These are phyloP conservation scores for Xylariaceae sp. DNA, from an alignment of 2,329 filamentous ascomycete species.

Conservation along the genomic window DNA sequence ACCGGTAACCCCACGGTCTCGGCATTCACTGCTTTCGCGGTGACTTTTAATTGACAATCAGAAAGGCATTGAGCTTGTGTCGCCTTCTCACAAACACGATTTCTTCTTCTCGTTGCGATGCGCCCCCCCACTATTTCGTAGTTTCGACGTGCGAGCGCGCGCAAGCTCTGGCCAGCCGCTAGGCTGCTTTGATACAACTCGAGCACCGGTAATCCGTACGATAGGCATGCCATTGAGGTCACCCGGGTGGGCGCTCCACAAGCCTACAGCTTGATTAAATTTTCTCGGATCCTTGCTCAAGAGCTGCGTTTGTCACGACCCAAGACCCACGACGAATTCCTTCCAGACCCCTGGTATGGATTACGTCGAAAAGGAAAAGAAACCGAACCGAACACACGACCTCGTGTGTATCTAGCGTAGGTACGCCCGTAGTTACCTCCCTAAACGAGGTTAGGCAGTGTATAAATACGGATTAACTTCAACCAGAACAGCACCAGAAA, in stretches of 20 bases:
- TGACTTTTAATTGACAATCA: slow-evolving; percentile 7
- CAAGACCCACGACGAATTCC: too few relatives aligned
- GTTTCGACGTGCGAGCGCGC: not conserved
- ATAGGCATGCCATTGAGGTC: not conserved
- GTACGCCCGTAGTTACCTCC: not conserved
- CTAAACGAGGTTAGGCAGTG: too few relatives aligned
- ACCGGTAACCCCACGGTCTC: not conserved
- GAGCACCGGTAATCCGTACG: not conserved
- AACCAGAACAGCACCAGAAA: not conserved
- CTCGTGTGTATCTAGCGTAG: not conserved
- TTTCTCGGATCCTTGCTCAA: too few relatives aligned
- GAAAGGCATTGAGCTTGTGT: not conserved
- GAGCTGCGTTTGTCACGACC: too few relatives aligned
- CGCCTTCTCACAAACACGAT: not conserved
- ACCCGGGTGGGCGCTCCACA: not conserved
- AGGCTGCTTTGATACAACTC: not conserved
- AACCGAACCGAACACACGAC: too few relatives aligned
- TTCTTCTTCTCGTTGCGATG: not conserved
- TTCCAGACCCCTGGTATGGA: too few relatives aligned
- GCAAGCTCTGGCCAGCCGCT: not conserved
- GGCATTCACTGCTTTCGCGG: slow-evolving; percentile 7
- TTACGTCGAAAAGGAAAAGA: too few relatives aligned
- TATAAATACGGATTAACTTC: too few relatives aligned
- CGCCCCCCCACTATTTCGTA: not conserved
- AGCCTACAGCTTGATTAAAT: not conserved